A percentile compares a stretch with the other conserved stretches of the same genome.
These are phyloP conservation scores for Forsythia suspensa DNA, from an alignment of 257 asterid species.

Conservation along the genomic window DNA sequence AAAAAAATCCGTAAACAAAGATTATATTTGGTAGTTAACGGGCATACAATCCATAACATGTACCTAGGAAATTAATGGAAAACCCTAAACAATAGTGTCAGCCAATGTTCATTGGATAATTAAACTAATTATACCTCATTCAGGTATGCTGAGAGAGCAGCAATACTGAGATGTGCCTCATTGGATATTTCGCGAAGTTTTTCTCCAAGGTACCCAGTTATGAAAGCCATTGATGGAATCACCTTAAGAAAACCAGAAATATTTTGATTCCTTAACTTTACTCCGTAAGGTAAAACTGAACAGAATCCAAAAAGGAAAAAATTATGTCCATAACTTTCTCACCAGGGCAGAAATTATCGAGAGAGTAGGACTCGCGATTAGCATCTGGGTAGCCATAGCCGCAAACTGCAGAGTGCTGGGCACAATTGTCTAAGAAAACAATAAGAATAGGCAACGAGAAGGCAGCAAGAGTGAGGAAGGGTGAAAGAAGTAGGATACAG, in stretches of 20 bases:
- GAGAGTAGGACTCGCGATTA: constrained; percentile 68
- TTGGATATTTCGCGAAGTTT: constrained; percentile 71
- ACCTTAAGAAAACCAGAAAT: constrained; percentile 41
- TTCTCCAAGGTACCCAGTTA: constrained; percentile 79
- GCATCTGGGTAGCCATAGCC: constrained; percentile 86
- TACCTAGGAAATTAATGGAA: background rate
- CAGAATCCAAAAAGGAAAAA: background rate
- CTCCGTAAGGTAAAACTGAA: constrained; percentile 5
- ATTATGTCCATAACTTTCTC: constrained; percentile 25
- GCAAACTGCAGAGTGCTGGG: constrained; percentile 75
- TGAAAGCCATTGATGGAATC: constrained; percentile 68
- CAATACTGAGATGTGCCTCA: constrained; percentile 62
- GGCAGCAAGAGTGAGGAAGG: background rate
- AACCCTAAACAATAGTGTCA: background rate
- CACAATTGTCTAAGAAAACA: constrained; percentile 56
- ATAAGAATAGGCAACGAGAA: background rate
- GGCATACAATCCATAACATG: background rate
- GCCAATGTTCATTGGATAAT: background rate
- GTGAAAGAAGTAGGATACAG: background rate
- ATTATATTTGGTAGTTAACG: background rate
- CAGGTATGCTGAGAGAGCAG: constrained; percentile 80
- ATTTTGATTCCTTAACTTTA: constrained; percentile 9
- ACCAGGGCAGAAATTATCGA: constrained; percentile 77
- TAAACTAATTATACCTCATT: constrained; percentile 58
- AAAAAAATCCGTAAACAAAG: background rate